Evolutionary conservation across 2,329 filamentous ascomycete species (phyloP), one percentile per base, ranked within the genome.

Genomic region (Boeremia exigua): DNA sequence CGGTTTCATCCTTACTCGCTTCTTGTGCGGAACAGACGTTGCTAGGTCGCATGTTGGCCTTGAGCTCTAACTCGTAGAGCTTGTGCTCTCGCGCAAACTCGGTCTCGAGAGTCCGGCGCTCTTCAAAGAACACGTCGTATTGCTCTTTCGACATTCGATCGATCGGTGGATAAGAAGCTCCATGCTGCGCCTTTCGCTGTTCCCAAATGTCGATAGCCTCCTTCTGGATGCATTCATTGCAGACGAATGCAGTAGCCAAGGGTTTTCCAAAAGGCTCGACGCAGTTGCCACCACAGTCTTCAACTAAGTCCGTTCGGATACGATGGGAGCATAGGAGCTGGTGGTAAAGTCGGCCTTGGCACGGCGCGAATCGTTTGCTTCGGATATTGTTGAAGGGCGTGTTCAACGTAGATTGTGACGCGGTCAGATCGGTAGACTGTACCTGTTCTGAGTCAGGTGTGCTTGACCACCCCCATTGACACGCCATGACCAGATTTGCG

Each of bases 261-360:
- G 55, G 42, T 8, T 50, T 56, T 12, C 60, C 62, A 27, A 64
- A 60, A 1, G 72, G 68, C 23, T 75, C 72, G 12, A 74, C 58
- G 30, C 73, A 75, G 49, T 74, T 75, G 36, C 55, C 47, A 23
- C 70, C 72, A 44, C 73, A 74, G 19, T 74, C 69, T 48, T 75
- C 72, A 6, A 74, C 71, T 0, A 74, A 39, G 49, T 74, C 70
- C 3, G 73, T 75, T 15, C 73, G 69, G 36, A 75, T 65, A 6
- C 69, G 67, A 57, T 75, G 73, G 15, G 71, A 72, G 46, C 73
- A 74, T 6, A 66, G 50, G 4, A 75, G 68, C 47, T 74, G 72
- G 38, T 75, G 73, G 33, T 74, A 74, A 7, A 74, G 65, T 6
- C 70, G 70, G 10, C 71, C 71, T 48, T 70, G 68, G 46, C 73